Evolutionary conservation across 345 rosid species (phyloP).

Genomic region (Dimocarpus longan): DNA sequence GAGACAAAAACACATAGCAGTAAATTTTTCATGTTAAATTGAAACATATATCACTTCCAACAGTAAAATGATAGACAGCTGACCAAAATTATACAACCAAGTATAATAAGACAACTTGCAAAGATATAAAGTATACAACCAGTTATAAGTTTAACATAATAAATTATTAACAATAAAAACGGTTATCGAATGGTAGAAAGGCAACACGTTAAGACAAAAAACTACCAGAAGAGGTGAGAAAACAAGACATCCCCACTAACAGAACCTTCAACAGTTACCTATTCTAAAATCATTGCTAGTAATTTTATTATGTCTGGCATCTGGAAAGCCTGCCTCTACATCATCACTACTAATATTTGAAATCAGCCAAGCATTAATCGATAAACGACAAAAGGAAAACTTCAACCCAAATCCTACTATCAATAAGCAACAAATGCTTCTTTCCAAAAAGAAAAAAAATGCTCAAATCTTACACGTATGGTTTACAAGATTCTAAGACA

Average conservation of each 20-base stretch:
- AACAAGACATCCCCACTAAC: neutral
- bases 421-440: neutral
- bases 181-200: neutral
- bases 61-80: neutral
- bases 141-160: neutral
- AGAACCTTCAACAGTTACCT: conserved; percentile 47
- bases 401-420: neutral
- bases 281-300: conserved; percentile 26
- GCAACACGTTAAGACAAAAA: neutral
- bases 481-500: neutral
- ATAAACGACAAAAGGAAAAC: neutral
- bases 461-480: neutral
- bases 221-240: neutral
- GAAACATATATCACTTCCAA: neutral
- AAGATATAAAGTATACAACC: neutral
- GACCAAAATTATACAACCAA: neutral
- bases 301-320: neutral
- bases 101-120: neutral
- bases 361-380: neutral
- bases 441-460: neutral
- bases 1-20: neutral
- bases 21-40: neutral
- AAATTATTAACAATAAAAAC: neutral
- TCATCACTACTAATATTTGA: neutral
- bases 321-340: neutral